Conservation (phyloP, 1,139 yeast species). For the Hemisphaericaspora xylanilytica region DNA sequence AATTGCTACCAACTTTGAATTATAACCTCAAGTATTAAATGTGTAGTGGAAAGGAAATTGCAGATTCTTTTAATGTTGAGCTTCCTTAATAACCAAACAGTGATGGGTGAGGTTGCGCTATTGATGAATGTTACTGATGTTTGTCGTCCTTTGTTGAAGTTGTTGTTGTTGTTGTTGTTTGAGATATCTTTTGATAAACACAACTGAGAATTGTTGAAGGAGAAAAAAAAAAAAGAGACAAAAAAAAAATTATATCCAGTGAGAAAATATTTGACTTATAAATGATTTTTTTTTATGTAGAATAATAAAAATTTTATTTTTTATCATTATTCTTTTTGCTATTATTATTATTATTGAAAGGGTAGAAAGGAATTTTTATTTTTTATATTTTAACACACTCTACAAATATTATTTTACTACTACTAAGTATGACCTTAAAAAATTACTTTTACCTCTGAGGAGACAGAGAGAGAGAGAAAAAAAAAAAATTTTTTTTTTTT, state of each 20-base stretch:
- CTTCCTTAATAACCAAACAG: too few species aligned
- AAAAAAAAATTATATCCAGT: slow-evolving; percentile 2
- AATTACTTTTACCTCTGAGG: too few species aligned
- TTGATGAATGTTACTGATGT: too few species aligned
- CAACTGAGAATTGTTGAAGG: not conserved
- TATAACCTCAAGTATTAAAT: too few species aligned
- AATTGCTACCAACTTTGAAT: too few species aligned
- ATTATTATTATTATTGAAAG: not conserved
- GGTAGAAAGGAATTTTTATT: slow-evolving; percentile 1
- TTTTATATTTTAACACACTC: slow-evolving; percentile 2
- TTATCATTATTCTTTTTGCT: too few species aligned
- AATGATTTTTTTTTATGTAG: slow-evolving; percentile 3
- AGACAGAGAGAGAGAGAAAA: slow-evolving; percentile 1
- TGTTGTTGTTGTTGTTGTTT: slow-evolving; percentile 5
- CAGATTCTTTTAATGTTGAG: too few species aligned
- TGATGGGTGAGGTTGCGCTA: too few species aligned
- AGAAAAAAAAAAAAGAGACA: not conserved
- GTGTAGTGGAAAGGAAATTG: too few species aligned
- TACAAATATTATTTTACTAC: too few species aligned
- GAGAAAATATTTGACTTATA: slow-evolving; percentile 8
- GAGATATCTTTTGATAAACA: not conserved
- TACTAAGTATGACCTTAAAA: too few species aligned
- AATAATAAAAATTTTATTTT: not conserved
- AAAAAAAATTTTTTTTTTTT: not conserved
- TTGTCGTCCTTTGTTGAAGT: slow-evolving; percentile 2